Evolutionary conservation across 371 early-diverging fungal genomes (phyloP), one percentile per base, ranked within the genome.

Genomic region (Apophysomyces trapeziformis): DNA sequence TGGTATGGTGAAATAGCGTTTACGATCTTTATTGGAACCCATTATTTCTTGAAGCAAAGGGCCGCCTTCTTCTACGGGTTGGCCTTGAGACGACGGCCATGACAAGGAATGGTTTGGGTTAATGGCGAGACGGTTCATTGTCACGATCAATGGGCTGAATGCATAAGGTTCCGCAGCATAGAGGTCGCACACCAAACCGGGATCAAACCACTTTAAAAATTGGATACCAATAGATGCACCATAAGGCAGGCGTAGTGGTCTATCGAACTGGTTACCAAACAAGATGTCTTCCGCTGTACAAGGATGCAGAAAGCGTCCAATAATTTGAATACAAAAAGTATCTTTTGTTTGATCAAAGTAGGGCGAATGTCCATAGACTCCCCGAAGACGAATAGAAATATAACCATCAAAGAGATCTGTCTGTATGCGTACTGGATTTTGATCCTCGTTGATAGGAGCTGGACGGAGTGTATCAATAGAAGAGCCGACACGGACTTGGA

Each of bases 191-290:
- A 89, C 79, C 46, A 95, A 75, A 7, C 92, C 92, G 26, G 93
- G 93, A 73, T 95, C 95, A 75, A 92, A 90, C 69, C 87, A 86
- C 66, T 85, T 85, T 60, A 91, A 89, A 65, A 93, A 90, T 70
- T 86, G 88, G 63, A 93, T 71, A 5, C 90, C 92, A 38, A 93
- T 70, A 41, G 90, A 90, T 7, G 89, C 79, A 32, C 92, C 89
- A 4, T 87, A 87, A 26, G 95, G 95, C 16, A 92, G 83, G 11
- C 75, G 76, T 38, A 92, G 57, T 0, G 88, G 85, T 50, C 81
- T 72, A 67, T 92, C 91, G 71, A 93, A 93, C 70, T 89, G 88
- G 67, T 90, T 90, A 39, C 94, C 94, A 70, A 91, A 93, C 58
- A 92, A 76, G 11, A 93, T 83, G 64, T 92, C 87, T 64, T 91